phyloP scores from a whole-genome alignment of 169 alveolate genomes.

The Plasmodium yoelii region DNA sequence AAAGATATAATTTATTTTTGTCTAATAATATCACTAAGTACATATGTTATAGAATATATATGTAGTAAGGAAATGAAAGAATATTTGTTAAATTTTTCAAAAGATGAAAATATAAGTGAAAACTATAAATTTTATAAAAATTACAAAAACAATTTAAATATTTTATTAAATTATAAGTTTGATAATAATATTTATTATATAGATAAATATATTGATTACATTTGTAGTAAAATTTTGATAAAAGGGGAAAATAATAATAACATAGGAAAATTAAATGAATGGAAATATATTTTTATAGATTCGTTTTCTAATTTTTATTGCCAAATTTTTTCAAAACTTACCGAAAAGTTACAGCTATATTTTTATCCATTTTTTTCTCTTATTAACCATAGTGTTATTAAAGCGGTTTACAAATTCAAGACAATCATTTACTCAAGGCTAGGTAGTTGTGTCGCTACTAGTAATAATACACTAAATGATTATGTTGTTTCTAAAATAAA shows the following conservation, averaged over 20 bases:
- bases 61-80: conserved; percentile 23
- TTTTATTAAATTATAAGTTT: conserved; percentile 37
- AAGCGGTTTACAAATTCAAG: conserved; percentile 20
- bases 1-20: conserved; percentile 27
- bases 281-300: conserved; percentile 14
- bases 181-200: conserved; percentile 49
- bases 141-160: conserved; percentile 17
- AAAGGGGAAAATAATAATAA: conserved; percentile 1
- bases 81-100: not conserved
- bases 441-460: too few species aligned
- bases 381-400: conserved; percentile 28
- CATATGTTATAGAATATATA: conserved; percentile 35
- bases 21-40: conserved; percentile 38
- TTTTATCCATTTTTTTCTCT: conserved; percentile 60
- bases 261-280: not conserved
- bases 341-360: conserved; percentile 15
- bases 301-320: conserved; percentile 62
- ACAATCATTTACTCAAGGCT: too few species aligned
- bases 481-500: conserved; percentile 1
- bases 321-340: conserved; percentile 34
- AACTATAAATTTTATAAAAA: not conserved
- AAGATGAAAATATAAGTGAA: not conserved
- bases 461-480: not conserved
- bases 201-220: conserved; percentile 39
- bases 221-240: conserved; percentile 44